A percentile compares a stretch with the other conserved stretches of the same genome.
Conservation (phyloP, 768 basidiomycete genomes). For the Mycena haematopus region DNA sequence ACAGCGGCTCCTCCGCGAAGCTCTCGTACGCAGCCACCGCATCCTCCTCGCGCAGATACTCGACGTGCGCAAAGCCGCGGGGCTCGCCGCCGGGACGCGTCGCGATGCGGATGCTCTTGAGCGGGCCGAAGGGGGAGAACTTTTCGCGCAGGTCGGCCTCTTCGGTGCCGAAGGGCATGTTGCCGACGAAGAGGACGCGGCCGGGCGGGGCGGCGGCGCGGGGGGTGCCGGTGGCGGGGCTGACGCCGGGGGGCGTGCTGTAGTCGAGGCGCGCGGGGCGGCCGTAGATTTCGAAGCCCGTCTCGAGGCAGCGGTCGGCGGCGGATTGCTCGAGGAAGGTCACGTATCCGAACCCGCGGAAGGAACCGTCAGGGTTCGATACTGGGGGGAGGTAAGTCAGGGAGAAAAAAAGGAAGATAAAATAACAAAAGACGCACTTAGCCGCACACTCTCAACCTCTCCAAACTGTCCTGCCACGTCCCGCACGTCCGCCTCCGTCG, state of each 20-base stretch:
- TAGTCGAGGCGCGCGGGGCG: conserved; percentile 35
- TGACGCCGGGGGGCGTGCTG: conserved; percentile 22
- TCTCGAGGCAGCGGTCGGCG: not conserved
- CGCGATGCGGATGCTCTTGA: conserved; percentile 45
- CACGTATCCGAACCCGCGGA: conserved; percentile 26
- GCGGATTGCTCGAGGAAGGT: conserved; percentile 5
- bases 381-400: conserved; percentile 1
- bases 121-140: conserved; percentile 51
- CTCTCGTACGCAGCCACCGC: conserved; percentile 46
- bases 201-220: conserved; percentile 35
- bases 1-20: conserved; percentile 51
- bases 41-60: conserved; percentile 45
- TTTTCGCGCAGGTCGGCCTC: conserved; percentile 48
- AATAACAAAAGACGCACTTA: not conserved
- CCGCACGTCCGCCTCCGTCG: conserved; percentile 20
- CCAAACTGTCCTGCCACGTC: conserved; percentile 1
- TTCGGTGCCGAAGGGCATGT: conserved; percentile 56
- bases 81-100: conserved; percentile 41
- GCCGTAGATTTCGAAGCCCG: conserved; percentile 1
- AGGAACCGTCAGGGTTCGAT: conserved; percentile 23
- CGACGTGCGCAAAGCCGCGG: conserved; percentile 54
- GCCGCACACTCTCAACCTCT: conserved; percentile 7
- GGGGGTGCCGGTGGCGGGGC: not conserved
- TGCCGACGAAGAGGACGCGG: conserved; percentile 53
- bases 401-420: not conserved